Conservation (phyloP, 805 yeast species). For the Suhomyces sp. region DNA sequence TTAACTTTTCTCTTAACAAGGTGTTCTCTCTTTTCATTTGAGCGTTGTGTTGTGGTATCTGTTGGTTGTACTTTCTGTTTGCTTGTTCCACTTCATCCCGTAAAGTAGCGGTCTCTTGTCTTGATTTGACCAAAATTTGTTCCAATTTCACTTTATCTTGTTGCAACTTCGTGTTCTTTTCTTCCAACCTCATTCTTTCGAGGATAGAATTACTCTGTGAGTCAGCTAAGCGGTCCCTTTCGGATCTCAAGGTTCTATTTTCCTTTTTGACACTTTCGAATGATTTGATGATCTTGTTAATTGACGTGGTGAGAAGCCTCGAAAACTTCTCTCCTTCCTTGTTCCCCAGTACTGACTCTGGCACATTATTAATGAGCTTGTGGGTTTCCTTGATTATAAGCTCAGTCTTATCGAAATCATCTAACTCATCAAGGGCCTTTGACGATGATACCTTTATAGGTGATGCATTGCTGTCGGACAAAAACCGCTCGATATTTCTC, state of each 20-base stretch:
- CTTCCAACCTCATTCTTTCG: conserved; percentile 1
- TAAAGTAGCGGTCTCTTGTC: conserved; percentile 7
- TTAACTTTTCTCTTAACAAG: conserved; percentile 32
- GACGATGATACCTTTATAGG: too few species aligned
- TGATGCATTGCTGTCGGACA: conserved; percentile 3
- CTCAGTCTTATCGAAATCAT: conserved; percentile 18
- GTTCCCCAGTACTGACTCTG: conserved; percentile 16
- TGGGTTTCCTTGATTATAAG: conserved; percentile 30
- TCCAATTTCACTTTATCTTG: conserved; percentile 13
- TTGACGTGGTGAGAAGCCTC: conserved; percentile 24
- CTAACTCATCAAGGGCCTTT: neutral
- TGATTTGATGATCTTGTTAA: conserved; percentile 24
- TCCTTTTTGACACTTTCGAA: conserved; percentile 8
- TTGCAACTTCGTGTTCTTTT: conserved; percentile 12
- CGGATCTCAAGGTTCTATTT: conserved; percentile 1
- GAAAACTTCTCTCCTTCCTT: conserved; percentile 30
- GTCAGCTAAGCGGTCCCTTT: neutral
- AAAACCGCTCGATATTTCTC: conserved; percentile 11
- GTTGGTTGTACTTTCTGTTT: conserved; percentile 13
- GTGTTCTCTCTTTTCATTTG: conserved; percentile 27
- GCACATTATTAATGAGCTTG: conserved; percentile 23
- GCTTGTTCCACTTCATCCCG: conserved; percentile 12
- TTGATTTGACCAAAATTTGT: conserved; percentile 5
- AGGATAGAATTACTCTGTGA: neutral
- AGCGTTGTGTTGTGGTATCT: conserved; percentile 18